Conservation (phyloP, 805 yeast species). For the Kazachstania africana region DNA sequence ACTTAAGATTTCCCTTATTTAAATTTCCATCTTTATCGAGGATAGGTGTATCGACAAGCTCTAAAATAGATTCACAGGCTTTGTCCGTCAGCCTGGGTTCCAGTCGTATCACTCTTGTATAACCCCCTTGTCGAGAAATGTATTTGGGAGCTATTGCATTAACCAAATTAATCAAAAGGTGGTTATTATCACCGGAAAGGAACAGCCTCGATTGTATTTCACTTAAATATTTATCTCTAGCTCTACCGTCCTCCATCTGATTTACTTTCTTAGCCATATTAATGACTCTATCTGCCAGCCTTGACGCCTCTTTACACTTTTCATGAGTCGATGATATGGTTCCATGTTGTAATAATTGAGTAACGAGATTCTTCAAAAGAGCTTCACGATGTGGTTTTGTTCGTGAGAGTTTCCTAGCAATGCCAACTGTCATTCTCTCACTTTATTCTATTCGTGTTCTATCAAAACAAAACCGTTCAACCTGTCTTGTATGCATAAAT, state of each 20-base stretch:
- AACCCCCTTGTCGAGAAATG: slow-evolving; percentile 57
- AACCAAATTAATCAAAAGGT: slow-evolving; percentile 51
- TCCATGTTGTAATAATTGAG: slow-evolving; percentile 59
- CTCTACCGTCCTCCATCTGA: slow-evolving; percentile 12
- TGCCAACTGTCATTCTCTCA: slow-evolving; percentile 23
- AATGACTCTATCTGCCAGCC: slow-evolving; percentile 51
- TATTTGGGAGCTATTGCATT: slow-evolving; percentile 57
- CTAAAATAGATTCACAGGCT: slow-evolving; percentile 81
- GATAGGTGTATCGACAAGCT: slow-evolving; percentile 59
- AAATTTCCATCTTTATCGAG: slow-evolving; percentile 7
- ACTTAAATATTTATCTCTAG: slow-evolving; percentile 4
- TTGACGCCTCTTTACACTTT: slow-evolving; percentile 60
- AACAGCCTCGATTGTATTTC: slow-evolving; percentile 31
- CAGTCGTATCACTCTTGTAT: slow-evolving; percentile 69
- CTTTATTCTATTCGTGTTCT: too few species aligned
- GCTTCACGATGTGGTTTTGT: slow-evolving; percentile 42
- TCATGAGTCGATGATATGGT: slow-evolving; percentile 62
- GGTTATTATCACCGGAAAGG: slow-evolving; percentile 35
- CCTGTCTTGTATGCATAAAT: too few species aligned
- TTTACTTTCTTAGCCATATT: slow-evolving; percentile 39
- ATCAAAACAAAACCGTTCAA: too few species aligned
- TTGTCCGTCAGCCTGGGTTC: slow-evolving; percentile 85
- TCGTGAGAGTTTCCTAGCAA: slow-evolving; percentile 27
- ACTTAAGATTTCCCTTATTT: slow-evolving; percentile 22
- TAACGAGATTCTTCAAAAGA: slow-evolving; percentile 50